Evolutionary conservation across 2,329 filamentous ascomycete genomes (phyloP).

Genomic region (Penicillium capsulatum): DNA sequence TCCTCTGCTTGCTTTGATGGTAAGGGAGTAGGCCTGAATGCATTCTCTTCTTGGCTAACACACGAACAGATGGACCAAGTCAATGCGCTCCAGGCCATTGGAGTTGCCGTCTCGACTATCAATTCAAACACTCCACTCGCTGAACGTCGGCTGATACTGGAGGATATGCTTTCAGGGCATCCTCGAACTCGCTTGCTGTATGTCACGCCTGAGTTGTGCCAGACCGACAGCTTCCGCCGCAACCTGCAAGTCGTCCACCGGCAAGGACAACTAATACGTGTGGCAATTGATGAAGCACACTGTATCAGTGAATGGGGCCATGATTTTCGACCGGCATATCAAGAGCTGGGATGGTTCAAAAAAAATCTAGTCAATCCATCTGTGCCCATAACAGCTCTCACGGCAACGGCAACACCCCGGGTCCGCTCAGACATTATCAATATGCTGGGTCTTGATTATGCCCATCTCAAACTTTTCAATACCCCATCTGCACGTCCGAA

Average conservation of each 20-base stretch:
- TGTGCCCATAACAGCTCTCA: constrained; percentile 88
- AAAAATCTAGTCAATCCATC: constrained; percentile 65
- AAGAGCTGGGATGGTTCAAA: constrained; percentile 75
- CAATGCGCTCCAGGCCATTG: constrained; percentile 66
- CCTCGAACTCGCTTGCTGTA: constrained; percentile 80
- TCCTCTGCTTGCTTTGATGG: constrained; percentile 84
- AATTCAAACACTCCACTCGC: constrained; percentile 71
- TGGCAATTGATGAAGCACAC: constrained; percentile 91
- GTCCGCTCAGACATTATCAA: constrained; percentile 79
- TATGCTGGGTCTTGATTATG: constrained; percentile 64
- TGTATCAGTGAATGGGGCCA: constrained; percentile 98
- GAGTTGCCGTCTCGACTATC: constrained; percentile 76
- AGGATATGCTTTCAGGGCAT: constrained; percentile 82
- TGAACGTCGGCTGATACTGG: constrained; percentile 66
- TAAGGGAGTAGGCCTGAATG: constrained; percentile 34
- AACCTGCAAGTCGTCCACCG: constrained; percentile 68
- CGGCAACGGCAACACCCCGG: constrained; percentile 78
- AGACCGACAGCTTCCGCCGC: constrained; percentile 70
- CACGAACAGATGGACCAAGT: constrained; percentile 77
- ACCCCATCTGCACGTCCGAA: constrained; percentile 82
- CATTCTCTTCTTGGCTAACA: constrained; percentile 1
- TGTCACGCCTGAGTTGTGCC: constrained; percentile 87
- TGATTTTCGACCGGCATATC: constrained; percentile 92
- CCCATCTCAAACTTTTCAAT: constrained; percentile 67
- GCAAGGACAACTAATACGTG: constrained; percentile 78